These are phyloP conservation scores for Yamadazyma atmosphaerica DNA, from an alignment of 1,139 yeast species.

Conservation along the genomic window DNA sequence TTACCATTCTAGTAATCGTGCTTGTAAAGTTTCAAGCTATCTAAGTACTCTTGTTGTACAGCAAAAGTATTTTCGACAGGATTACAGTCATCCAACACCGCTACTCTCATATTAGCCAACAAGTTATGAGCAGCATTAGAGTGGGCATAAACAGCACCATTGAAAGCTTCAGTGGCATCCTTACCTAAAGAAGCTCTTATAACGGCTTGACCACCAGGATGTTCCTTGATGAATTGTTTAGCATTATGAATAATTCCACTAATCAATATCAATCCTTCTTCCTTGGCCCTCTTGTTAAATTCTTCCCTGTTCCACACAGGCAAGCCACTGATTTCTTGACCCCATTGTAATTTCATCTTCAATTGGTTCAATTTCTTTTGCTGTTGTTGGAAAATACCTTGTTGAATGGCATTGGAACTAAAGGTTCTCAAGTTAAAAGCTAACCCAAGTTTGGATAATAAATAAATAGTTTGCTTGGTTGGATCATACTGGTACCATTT, in stretches of 20 bases:
- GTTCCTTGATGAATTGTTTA: conserved; percentile 79
- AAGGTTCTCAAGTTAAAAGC: conserved; percentile 91
- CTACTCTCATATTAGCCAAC: conserved; percentile 94
- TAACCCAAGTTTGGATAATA: conserved; percentile 73
- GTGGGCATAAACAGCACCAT: conserved; percentile 96
- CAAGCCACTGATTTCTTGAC: conserved; percentile 75
- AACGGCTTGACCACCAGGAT: conserved; percentile 97
- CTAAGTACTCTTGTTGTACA: conserved; percentile 52
- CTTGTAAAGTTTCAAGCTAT: conserved; percentile 22
- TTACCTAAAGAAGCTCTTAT: conserved; percentile 86
- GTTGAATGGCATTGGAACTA: conserved; percentile 94
- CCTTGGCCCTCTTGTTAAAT: conserved; percentile 66
- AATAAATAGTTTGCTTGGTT: conserved; percentile 78
- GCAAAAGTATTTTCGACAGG: conserved; percentile 54
- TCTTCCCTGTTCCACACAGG: conserved; percentile 92
- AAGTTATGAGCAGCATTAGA: conserved; percentile 97
- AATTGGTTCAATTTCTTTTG: conserved; percentile 90
- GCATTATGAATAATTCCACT: conserved; percentile 96
- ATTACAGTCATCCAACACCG: conserved; percentile 73
- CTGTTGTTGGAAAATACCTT: conserved; percentile 93
- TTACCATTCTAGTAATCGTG: conserved; percentile 1
- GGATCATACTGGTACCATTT: conserved; percentile 99
- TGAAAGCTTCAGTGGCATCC: conserved; percentile 96
- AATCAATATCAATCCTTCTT: conserved; percentile 67
- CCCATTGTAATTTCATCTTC: conserved; percentile 86